phyloP scores from a whole-genome alignment of 768 basidiomycete species.

The Lyophyllum semitale region DNA sequence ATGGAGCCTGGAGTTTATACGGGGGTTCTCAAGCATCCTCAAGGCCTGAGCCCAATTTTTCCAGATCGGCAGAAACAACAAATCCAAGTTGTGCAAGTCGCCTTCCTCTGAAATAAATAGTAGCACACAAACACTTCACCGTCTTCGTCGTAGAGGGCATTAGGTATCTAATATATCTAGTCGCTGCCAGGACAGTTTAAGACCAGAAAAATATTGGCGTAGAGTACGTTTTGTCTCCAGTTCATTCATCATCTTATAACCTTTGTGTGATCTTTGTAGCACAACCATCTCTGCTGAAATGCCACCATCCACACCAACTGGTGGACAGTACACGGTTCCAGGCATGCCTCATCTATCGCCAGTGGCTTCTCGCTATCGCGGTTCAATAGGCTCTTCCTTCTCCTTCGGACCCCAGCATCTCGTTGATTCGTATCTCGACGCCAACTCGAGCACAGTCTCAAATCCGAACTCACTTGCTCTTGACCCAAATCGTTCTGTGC shows the following conservation, averaged over 20 bases:
- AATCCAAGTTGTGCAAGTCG: too few species aligned
- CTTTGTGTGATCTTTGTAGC: not conserved
- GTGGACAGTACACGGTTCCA: conserved; percentile 41
- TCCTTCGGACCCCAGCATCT: conserved; percentile 82
- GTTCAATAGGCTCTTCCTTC: conserved; percentile 78
- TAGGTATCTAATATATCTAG: too few species aligned
- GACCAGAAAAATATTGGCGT: not conserved
- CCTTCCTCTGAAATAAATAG: not conserved
- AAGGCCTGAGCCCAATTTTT: too few species aligned
- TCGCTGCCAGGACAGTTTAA: too few species aligned
- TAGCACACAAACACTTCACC: not conserved
- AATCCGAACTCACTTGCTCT: conserved; percentile 39
- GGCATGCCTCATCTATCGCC: conserved; percentile 55
- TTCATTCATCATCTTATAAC: not conserved
- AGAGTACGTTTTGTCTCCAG: not conserved
- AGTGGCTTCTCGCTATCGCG: conserved; percentile 58
- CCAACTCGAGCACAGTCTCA: conserved; percentile 62
- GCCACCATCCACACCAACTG: conserved; percentile 54
- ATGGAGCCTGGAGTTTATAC: too few species aligned
- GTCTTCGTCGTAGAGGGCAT: not conserved
- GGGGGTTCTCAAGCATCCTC: too few species aligned
- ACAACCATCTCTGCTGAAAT: conserved; percentile 18
- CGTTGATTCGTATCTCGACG: conserved; percentile 68
- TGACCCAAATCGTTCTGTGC: conserved; percentile 80
- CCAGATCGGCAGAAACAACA: too few species aligned